Base-by-base conservation (phyloP, 1,139 yeast genomes). In the Suhomyces yuchorum region DNA sequence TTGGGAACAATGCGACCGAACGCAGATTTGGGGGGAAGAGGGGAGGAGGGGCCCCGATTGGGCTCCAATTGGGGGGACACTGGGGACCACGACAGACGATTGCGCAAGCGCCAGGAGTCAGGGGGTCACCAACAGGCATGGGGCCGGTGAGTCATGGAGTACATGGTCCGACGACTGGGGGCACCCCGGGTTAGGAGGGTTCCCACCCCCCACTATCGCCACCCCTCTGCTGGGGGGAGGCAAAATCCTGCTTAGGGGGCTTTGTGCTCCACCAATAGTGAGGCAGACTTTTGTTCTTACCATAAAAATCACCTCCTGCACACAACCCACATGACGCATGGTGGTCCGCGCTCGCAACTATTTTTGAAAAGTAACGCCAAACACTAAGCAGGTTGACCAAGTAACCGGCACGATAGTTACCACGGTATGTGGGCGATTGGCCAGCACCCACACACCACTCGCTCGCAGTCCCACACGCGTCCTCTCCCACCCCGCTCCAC, bases 231-330 rank as follows among this genome's bases (percentile, higher is more conserved):
- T 17, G 15, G 35, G 42, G 42, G 34, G 34, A 30, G 34, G 34
- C 35, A 18, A 40, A 23, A 17, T n/a, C 18, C 32, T 18, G 42
- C 42, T 44, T 44, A 44, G 36, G 47, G 47, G 47, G 47, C 47
- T 44, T 44, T 43, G 30, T n/a, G 23, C 30, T 19, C 37, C 36
- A 15, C 47, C 47, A 44, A 44, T 44, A 39, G 43, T 15, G 20
- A n/a, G 17, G 14, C 34, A 35, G 47, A 19, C 17, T 44, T 44
- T 44, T 39, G 40, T 9, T 20, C 43, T 44, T 38, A 44, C 43
- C 9, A 7, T 9, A 24, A 14, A 17, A 34, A 22, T 37, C n/a
- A n/a, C 15, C n/a, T 18, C 28, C 44, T 35, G 44, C 38, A 41
- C 8, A 41, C 19, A 36, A 38, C 12, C 30, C 20, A 24, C 39